phyloP scores from a whole-genome alignment of 805 yeast genomes.

The Cyberlindnera mrakii region DNA sequence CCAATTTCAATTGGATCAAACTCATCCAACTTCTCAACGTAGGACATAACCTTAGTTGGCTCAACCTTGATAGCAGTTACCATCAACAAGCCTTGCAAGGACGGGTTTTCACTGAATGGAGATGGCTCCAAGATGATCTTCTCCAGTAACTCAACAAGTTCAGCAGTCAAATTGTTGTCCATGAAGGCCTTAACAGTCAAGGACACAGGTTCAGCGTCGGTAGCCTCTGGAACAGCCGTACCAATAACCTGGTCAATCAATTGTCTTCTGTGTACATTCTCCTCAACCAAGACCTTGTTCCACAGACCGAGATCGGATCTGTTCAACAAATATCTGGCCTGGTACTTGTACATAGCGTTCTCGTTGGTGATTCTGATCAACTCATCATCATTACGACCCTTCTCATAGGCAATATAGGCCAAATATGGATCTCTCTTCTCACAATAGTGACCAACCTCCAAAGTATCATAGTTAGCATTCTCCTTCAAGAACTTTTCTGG shows the following conservation, averaged over 20 bases:
- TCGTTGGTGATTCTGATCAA: slow-evolving; percentile 90
- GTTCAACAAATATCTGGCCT: slow-evolving; percentile 88
- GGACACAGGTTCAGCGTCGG: slow-evolving; percentile 90
- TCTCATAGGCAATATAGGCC: slow-evolving; percentile 96
- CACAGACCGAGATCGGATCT: slow-evolving; percentile 86
- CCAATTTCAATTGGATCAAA: slow-evolving; percentile 94
- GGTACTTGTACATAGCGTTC: slow-evolving; percentile 96
- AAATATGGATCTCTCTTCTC: slow-evolving; percentile 98
- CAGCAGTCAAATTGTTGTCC: slow-evolving; percentile 90
- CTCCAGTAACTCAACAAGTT: slow-evolving; percentile 89
- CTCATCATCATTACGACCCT: slow-evolving; percentile 89
- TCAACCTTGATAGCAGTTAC: slow-evolving; percentile 96
- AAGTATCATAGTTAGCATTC: slow-evolving; percentile 84
- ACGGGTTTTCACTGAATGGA: slow-evolving; percentile 91
- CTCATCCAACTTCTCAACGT: slow-evolving; percentile 84
- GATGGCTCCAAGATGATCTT: slow-evolving; percentile 96
- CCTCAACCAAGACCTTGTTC: slow-evolving; percentile 69
- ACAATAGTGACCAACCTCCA: slow-evolving; percentile 95
- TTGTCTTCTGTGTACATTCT: slow-evolving; percentile 83
- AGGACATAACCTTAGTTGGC: slow-evolving; percentile 72
- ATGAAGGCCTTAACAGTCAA: slow-evolving; percentile 92
- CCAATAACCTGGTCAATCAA: slow-evolving; percentile 92
- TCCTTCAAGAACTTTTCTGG: slow-evolving; percentile 96
- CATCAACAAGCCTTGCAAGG: slow-evolving; percentile 86
- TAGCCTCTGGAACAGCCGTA: slow-evolving; percentile 91